Evolutionary conservation across 495 filamentous ascomycete species (phyloP).

Genomic region (Penicillium atrosanguineum): DNA sequence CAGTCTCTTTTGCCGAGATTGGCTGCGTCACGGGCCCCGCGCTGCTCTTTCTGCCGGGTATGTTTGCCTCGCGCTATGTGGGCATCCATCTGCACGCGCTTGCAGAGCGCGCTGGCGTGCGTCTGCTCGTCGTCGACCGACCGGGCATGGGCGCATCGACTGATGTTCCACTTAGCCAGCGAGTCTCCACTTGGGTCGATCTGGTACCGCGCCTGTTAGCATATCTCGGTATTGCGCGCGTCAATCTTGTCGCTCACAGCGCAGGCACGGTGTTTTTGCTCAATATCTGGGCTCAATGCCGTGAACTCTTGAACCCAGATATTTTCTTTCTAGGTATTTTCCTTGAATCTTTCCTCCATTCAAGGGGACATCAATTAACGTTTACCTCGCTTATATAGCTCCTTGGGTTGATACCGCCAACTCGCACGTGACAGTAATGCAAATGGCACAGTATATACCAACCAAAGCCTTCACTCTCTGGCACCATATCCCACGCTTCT

Average conservation of each 20-base stretch:
- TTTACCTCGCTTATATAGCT: conserved; percentile 12
- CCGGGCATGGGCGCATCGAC: conserved; percentile 47
- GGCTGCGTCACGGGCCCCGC: conserved; percentile 17
- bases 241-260: conserved; percentile 42
- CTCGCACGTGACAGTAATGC: conserved; percentile 28
- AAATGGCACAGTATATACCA: conserved; percentile 27
- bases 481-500: conserved; percentile 34
- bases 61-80: conserved; percentile 35
- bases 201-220: conserved; percentile 39
- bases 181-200: conserved; percentile 43
- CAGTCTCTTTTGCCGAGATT: conserved; percentile 26
- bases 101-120: conserved; percentile 30
- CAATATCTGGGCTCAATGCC: conserved; percentile 39
- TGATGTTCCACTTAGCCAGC: conserved; percentile 31
- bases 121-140: conserved; percentile 30
- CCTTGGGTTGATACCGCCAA: conserved; percentile 49
- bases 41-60: conserved; percentile 32
- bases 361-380: too few relatives aligned
- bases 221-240: conserved; percentile 36
- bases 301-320: conserved; percentile 35
- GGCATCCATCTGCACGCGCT: conserved; percentile 25
- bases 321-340: conserved; percentile 34
- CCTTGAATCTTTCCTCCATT: neutral
- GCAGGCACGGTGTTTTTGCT: conserved; percentile 48
- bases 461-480: conserved; percentile 28